Base-by-base conservation (phyloP, 1,284 basidiomycete species). In the Ganoderma meredithae region DNA sequence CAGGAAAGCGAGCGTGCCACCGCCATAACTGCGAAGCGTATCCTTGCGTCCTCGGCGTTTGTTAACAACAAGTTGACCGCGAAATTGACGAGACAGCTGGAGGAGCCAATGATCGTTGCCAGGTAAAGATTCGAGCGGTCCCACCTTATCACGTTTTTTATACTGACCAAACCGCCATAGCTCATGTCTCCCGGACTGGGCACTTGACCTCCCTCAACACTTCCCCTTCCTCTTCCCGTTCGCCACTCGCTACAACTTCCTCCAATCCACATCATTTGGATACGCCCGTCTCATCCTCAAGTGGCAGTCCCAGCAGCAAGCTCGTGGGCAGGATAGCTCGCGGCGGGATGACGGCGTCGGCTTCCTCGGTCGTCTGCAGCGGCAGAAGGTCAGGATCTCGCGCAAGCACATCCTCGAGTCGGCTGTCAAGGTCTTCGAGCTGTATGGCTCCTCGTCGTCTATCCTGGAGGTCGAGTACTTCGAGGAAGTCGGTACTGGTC, bases 221-320 rank as follows among this genome's bases (percentile, higher is more conserved):
- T 98, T 98, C 86, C 93, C 97, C 0, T 99, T 99, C 90, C 86
- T 99, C 25, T 99, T 99, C 87, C 97, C 97, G 3, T 99, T 99
- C 81, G 94, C 97, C 62, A 97, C 96, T 9, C 93, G 98, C 40
- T 99, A 97, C 81, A 93, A 94, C 70, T 99, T 98, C 87, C 83
- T 99, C 25, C 97, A 99, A 80, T 97, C 95, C 8, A 98, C 97
- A 0, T 96, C 97, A 3, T 99, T 99, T 75, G 98, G 98, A 64
- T 98, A 98, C 79, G 95, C 95, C 0, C 92, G 97, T 13, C 87
- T 99, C 27, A 96, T 99, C 71, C 83, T 94, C 64, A 94, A 94
- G 78, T 94, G 94, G 92, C 91, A 97, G 80, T 94, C 92, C 73
- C 92, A 94, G 72, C 71, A 72, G 33, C 92, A 93, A 78, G 85